Percentiles rank a stretch among this genome's conserved stretches.
These are phyloP conservation scores for Alternaria brassicae DNA, from an alignment of 2,329 filamentous ascomycete species.

Conservation along the genomic window DNA sequence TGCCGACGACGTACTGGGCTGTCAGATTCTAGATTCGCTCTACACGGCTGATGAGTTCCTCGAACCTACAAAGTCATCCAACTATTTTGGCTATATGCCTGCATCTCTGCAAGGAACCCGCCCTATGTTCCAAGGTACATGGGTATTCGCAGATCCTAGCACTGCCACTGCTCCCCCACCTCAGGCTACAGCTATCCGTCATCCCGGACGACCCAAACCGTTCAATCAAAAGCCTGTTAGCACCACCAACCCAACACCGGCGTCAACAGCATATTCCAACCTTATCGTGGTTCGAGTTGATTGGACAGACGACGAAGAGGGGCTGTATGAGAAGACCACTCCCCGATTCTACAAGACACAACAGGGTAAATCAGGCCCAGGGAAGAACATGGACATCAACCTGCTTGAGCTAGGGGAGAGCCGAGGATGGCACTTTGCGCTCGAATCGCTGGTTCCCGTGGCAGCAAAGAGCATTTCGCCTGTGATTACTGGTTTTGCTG, in stretches of 20 bases:
- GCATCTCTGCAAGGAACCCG: constrained; percentile 23
- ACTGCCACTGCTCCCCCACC: constrained; percentile 2
- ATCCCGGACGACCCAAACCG: constrained; percentile 17
- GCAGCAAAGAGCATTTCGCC: constrained; percentile 27
- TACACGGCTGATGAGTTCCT: constrained; percentile 28
- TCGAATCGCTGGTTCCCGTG: constrained; percentile 36
- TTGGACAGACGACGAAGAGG: constrained; percentile 43
- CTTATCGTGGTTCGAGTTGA: constrained; percentile 39
- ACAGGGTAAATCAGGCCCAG: constrained; percentile 18
- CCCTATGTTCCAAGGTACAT: constrained; percentile 38
- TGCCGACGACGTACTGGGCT: constrained; percentile 24
- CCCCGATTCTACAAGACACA: constrained; percentile 33
- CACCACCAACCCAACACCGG: not conserved
- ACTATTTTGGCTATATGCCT: constrained; percentile 28
- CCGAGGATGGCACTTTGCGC: constrained; percentile 41
- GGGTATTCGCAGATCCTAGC: constrained; percentile 40
- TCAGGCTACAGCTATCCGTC: constrained; percentile 8
- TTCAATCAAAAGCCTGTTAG: not conserved
- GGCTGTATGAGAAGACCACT: constrained; percentile 37
- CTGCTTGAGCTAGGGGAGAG: constrained; percentile 41
- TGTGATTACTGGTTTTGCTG: constrained; percentile 32
- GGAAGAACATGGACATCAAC: constrained; percentile 42
- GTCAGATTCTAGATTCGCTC: constrained; percentile 31
- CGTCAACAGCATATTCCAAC: not conserved
- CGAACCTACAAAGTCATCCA: constrained; percentile 31